Conservation (phyloP, 2,329 filamentous ascomycete species). For the Tolypocladium sp. region DNA sequence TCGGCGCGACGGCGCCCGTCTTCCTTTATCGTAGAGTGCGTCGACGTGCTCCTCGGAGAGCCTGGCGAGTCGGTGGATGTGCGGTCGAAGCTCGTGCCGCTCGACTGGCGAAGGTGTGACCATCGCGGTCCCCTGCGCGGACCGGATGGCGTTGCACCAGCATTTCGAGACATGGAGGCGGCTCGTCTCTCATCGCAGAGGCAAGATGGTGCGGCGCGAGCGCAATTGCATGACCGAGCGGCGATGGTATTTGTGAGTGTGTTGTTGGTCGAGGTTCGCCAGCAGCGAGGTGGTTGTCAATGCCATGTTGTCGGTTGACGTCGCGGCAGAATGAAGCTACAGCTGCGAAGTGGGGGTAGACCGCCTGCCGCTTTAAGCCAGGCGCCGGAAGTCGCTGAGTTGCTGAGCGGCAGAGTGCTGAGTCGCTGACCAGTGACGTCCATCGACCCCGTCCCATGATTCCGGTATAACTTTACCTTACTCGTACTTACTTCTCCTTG, state of each 20-base stretch:
- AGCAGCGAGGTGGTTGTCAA: neutral
- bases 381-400: neutral
- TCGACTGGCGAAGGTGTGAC: constrained; percentile 46
- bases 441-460: too few species aligned
- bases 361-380: constrained; percentile 13
- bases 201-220: constrained; percentile 1
- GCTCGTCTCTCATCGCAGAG: constrained; percentile 8
- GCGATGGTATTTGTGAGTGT: neutral
- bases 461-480: too few species aligned
- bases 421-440: too few species aligned
- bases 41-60: constrained; percentile 41
- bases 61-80: constrained; percentile 26
- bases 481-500: too few species aligned
- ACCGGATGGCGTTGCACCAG: constrained; percentile 26
- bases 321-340: constrained; percentile 16
- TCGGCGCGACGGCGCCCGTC: constrained; percentile 26
- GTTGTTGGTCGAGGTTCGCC: neutral
- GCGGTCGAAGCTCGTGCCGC: constrained; percentile 36
- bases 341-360: constrained; percentile 2
- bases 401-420: too few species aligned
- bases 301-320: constrained; percentile 7
- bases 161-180: constrained; percentile 31
- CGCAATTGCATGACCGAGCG: constrained; percentile 5
- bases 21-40: constrained; percentile 35
- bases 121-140: constrained; percentile 39